Evolutionary conservation across 495 filamentous ascomycete genomes (phyloP), one percentile per base, ranked within the genome.

Genomic region (Aspergillus sparsus): DNA sequence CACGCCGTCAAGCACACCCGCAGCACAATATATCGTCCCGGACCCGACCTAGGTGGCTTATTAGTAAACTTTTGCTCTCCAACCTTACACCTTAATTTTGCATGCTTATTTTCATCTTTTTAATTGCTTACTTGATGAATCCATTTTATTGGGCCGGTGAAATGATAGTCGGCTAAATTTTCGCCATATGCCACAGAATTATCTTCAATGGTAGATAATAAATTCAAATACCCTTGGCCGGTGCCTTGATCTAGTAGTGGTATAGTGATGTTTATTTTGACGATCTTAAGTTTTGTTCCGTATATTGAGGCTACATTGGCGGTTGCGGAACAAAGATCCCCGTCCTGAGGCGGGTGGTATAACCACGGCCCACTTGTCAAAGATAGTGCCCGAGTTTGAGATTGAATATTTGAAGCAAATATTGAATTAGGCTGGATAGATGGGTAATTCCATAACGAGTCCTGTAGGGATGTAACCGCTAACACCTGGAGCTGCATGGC

Each of bases 281-380:
- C 31, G 3, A 74, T n/a, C 18, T 59, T 67, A 12, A 79, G 63
- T 16, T 66, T 69, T 2, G 66, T 54, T 11, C 72, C 74, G 44
- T 67, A 68, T 15, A 71, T 47, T 7, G 65, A 57, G 8, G 75
- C 77, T 45, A 76, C 47, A 58, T 70, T 62, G 11, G 67, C 53
- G 12, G 47, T 63, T 7, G 62, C 71, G 13, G 60, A 61, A 33
- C 60, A 58, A 21, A 51, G 45, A 15, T 44, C 21, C 2, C 57
- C 51, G 9, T 41, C 42, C 11, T 55, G 21, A 1, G 8, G 4
- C 0, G 60, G 13, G 21, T 57, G 45, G 16, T 21, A 52, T 15
- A 72, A 33, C 78, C 78, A 80, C 33, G 78, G 78, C 0, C 78
- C 76, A 60, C 69, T 74, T 2, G 69, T 62, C 46, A 77, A 42